These are phyloP conservation scores for Quercus bicolor DNA, from an alignment of 306 rosid species.

Conservation along the genomic window DNA sequence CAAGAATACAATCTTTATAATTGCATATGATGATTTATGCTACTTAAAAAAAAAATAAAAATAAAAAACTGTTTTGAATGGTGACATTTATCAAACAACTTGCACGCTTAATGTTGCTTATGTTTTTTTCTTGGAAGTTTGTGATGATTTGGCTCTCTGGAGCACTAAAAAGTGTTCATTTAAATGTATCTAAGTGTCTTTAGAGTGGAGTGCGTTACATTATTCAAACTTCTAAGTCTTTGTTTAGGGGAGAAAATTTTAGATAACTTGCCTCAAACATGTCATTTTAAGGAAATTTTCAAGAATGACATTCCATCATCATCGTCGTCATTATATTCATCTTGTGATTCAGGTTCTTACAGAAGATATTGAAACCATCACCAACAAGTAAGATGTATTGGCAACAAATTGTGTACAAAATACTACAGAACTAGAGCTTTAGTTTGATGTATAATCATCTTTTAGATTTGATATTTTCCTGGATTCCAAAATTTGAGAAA, in stretches of 20 bases:
- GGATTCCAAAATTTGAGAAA: not conserved
- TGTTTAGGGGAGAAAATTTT: not conserved
- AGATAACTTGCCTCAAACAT: not conserved
- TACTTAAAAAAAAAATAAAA: too few relatives aligned
- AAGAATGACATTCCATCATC: not conserved
- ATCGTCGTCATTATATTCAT: not conserved
- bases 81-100: not conserved
- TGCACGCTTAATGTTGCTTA: not conserved
- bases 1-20: not conserved
- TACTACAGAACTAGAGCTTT: conserved; percentile 5
- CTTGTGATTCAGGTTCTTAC: conserved; percentile 64
- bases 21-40: too few relatives aligned
- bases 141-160: not conserved
- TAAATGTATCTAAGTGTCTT: not conserved
- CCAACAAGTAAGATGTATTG: conserved; percentile 34
- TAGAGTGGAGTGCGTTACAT: not conserved
- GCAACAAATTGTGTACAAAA: conserved; percentile 24
- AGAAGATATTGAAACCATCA: conserved; percentile 48
- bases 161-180: not conserved
- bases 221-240: not conserved
- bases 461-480: not conserved
- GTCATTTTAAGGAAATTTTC: not conserved
- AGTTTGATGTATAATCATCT: not conserved
- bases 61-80: not conserved
- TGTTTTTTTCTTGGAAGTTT: not conserved